Base-by-base conservation (phyloP, 176 grass and related monocot genomes). In the Elymus sibiricus region DNA sequence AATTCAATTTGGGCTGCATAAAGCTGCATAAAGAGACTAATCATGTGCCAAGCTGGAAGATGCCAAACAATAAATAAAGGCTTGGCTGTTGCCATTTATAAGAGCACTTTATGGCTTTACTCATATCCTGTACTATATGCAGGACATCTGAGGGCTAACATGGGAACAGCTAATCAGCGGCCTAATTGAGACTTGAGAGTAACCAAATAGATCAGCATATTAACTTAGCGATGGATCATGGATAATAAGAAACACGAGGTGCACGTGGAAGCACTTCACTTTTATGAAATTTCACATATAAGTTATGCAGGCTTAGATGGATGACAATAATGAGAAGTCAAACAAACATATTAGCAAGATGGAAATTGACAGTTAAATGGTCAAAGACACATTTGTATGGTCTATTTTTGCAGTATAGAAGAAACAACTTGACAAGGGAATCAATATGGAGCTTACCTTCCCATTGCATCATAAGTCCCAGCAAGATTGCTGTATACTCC, bases 401-500 rank as follows among this genome's bases (percentile, higher is more conserved):
- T 58, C 0, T 59, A 88, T 88, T 47, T 47, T 62, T 77, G 27
- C 34, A 59, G 28, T 69, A 51, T 51, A 37, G 63, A 34, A 75
- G 35, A 74, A 29, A 62, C 32, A 34, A 38, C 24, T 28, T 82
- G 32, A 56, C 22, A 21, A 13, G 38, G 2, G 46, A 79, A 86
- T 43, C 19, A 39, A 26, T 89, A 89, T 28, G 34, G 67, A 61
- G 35, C 74, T 89, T 92, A 98, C 96, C 96, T 95, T 88, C 96
- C 96, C 96, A 98, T 92, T 59, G 93, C 96, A 91, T 98, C 96
- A 86, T 98, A 98, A 31, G 93, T 89, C 79, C 96, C 96, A 19
- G 96, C 96, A 81, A 98, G 93, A 89, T 98, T 98, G 65, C 92
- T 98, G 80, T 92, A 98, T 58, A 94, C 96, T 61, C 96, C 96